These are phyloP conservation scores for Colletotrichum sidae DNA, from an alignment of 2,329 filamentous ascomycete genomes.

Conservation along the genomic window DNA sequence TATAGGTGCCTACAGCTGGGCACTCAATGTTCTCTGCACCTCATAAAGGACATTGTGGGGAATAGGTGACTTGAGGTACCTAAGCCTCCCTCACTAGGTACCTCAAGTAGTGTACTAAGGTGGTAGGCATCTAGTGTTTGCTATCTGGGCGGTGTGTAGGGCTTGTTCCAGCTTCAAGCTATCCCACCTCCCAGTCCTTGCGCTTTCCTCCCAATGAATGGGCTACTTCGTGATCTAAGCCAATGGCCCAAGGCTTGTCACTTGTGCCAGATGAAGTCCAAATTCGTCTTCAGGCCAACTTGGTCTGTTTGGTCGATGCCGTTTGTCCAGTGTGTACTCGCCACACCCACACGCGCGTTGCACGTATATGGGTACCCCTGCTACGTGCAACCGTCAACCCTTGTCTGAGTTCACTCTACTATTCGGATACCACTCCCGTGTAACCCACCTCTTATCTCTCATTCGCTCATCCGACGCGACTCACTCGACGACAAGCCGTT, in stretches of 20 bases:
- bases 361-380: background rate
- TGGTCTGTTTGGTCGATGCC: slow-evolving; percentile 13
- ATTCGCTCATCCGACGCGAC: background rate
- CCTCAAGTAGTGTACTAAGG: too few relatives aligned
- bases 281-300: background rate
- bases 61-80: too few relatives aligned
- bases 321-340: slow-evolving; percentile 18
- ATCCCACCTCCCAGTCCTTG: too few relatives aligned
- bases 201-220: background rate
- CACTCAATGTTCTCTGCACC: background rate
- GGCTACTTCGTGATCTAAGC: slow-evolving; percentile 4
- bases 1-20: too few relatives aligned
- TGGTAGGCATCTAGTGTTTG: too few relatives aligned
- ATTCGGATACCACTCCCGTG: background rate
- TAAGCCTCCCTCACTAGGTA: too few relatives aligned
- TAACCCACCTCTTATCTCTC: background rate
- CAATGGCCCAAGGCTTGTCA: slow-evolving; percentile 4
- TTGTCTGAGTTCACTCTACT: background rate
- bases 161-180: too few relatives aligned
- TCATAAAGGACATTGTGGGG: too few relatives aligned
- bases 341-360: background rate
- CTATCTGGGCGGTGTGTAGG: too few relatives aligned
- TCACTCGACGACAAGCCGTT: background rate
- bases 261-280: background rate
- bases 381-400: slow-evolving; percentile 2